These are phyloP conservation scores for Leccinum aurantiacum DNA, from an alignment of 768 basidiomycete species.

Conservation along the genomic window DNA sequence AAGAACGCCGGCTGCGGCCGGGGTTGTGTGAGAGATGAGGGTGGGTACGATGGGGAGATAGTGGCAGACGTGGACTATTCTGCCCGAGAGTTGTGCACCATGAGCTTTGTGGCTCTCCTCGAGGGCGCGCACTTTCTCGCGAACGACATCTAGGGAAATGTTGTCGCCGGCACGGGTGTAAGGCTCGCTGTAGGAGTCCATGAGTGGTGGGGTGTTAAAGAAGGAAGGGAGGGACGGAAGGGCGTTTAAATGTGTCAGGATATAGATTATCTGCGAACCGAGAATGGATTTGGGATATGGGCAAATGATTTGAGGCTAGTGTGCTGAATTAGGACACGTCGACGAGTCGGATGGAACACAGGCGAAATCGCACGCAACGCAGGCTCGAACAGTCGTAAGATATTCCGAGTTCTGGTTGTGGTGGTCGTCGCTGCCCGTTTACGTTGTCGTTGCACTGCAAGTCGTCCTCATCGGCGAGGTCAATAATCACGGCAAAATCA, in stretches of 20 bases:
- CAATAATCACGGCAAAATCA: slow-evolving; percentile 16
- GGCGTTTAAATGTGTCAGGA: slow-evolving; percentile 21
- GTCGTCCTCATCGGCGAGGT: not conserved
- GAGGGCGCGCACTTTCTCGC: slow-evolving; percentile 66
- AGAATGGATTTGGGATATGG: slow-evolving; percentile 23
- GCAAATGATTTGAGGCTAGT: slow-evolving; percentile 22
- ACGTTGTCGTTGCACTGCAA: not conserved
- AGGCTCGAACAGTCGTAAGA: too few relatives aligned
- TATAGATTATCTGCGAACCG: slow-evolving; percentile 31
- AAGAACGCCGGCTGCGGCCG: slow-evolving; percentile 46
- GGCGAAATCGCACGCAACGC: not conserved
- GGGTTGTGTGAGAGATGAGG: slow-evolving; percentile 42
- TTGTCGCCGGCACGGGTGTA: slow-evolving; percentile 64
- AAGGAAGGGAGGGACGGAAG: not conserved
- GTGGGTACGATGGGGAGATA: slow-evolving; percentile 80
- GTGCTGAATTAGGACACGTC: slow-evolving; percentile 29
- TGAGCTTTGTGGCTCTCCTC: slow-evolving; percentile 70
- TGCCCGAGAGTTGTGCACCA: slow-evolving; percentile 75
- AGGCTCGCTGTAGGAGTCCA: slow-evolving; percentile 76
- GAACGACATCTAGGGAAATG: slow-evolving; percentile 70
- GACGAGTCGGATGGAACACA: not conserved
- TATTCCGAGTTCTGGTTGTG: not conserved
- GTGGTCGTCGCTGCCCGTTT: slow-evolving; percentile 4
- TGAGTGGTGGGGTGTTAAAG: slow-evolving; percentile 26
- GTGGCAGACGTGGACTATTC: slow-evolving; percentile 91